Evolutionary conservation across 345 rosid species (phyloP), one percentile per base, ranked within the genome.

Genomic region (Clausena lansium): DNA sequence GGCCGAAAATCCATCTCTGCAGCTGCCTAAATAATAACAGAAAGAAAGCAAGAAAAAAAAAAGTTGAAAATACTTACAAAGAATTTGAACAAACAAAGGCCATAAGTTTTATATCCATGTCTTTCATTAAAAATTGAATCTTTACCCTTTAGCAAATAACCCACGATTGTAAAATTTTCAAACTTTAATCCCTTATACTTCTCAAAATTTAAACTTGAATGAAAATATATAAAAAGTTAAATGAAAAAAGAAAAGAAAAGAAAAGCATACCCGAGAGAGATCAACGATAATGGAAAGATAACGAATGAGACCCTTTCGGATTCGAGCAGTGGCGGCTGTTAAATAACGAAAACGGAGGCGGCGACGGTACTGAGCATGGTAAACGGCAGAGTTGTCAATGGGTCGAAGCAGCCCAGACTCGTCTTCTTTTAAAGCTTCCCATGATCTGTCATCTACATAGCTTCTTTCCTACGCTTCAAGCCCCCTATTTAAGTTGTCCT

Each of bases 291-390:
- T 74, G 83, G 87, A 95, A 28, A 95, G 90, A 78, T 91, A 93
- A 47, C 98, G 93, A 77, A 93, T 95, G 80, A 95, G 97, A 41
- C 98, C 99, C 84, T 93, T 95, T 59, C 92, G 99, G 38, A 95
- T 91, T 25, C 94, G 88, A 81, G 92, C 80, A 69, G 93, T 68
- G 22, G 92, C 63, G 1, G 91, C 82, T 54, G 88, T 65, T 6
- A 93, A 74, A 27, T 94, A 85, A 77, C 89, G 92, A 24, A 91
- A 73, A n/a, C 92, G 94, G 52, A 92, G 93, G 19, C 93, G 96
- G 28, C 90, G 85, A n/a, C 91, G 90, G 61, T 86, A 89, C 88
- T 87, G 92, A 70, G 95, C 90, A 78, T 91, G 97, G 77, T 89
- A 84, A 52, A 87, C 85, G n/a, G 89, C 90, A 45, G 82, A 78